Evolutionary conservation across 2,329 filamentous ascomycete genomes (phyloP).

Genomic region (Alternaria gaisen): DNA sequence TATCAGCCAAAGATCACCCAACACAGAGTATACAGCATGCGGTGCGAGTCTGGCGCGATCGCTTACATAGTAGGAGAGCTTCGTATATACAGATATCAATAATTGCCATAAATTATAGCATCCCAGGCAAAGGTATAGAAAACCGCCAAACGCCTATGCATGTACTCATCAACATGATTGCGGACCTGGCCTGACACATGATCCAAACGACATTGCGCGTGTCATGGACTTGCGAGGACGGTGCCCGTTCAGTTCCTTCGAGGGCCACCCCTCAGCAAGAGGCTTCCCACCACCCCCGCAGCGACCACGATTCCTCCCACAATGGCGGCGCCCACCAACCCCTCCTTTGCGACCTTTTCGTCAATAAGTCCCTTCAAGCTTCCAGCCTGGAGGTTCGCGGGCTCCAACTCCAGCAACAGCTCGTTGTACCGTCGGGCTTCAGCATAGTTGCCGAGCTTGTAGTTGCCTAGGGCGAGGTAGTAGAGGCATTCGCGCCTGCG

Average conservation of each 20-base stretch:
- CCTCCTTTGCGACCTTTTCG: slow-evolving; percentile 95
- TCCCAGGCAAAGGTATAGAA: slow-evolving; percentile 29
- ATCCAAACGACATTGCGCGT: neutral
- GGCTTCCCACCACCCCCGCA: slow-evolving; percentile 89
- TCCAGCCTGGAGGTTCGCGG: slow-evolving; percentile 86
- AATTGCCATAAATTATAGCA: slow-evolving; percentile 16
- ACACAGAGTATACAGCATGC: neutral
- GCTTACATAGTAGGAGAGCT: slow-evolving; percentile 1
- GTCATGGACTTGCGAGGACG: neutral
- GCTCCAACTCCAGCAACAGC: slow-evolving; percentile 87
- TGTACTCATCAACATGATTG: slow-evolving; percentile 15
- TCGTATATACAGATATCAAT: slow-evolving; percentile 18
- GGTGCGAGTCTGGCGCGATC: neutral
- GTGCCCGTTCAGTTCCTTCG: slow-evolving; percentile 61
- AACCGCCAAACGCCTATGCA: slow-evolving; percentile 40
- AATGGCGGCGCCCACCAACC: slow-evolving; percentile 92
- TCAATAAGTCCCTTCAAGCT: slow-evolving; percentile 90
- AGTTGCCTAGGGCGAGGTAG: slow-evolving; percentile 96
- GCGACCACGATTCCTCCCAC: slow-evolving; percentile 91
- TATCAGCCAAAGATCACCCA: neutral
- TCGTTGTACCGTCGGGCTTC: slow-evolving; percentile 97
- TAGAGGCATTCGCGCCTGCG: slow-evolving; percentile 97
- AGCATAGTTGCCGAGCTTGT: slow-evolving; percentile 97
- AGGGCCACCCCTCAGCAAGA: slow-evolving; percentile 77
- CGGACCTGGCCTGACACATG: neutral